Base-by-base conservation (phyloP, 441 rosid species). In the Adansonia rubrostipa region DNA sequence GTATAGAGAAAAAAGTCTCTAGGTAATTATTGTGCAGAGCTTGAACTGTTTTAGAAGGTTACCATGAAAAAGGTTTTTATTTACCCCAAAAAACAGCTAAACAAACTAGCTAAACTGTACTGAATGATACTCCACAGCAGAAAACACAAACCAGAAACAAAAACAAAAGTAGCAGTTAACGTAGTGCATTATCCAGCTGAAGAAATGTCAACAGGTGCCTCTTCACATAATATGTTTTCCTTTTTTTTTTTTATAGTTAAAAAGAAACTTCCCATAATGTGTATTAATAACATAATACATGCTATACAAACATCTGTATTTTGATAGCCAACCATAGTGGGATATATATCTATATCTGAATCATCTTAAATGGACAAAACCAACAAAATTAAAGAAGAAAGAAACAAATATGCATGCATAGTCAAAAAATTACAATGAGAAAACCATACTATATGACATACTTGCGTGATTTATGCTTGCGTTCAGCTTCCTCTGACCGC, bases 401-500 rank as follows among this genome's bases (percentile, higher is more conserved):
- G 20, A 36, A 42, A 15, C 4, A 17, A 36, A 36, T 17, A 72
- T 36, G 75, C 64, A 72, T 57, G 75, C 75, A 36, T 56, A 72
- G 28, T 6, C 50, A 54, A n/a, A 51, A 22, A 56, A 36, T 36
- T 64, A 54, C 22, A 3, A 68, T 36, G 47, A 54, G 51, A 72
- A 72, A 71, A 53, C 28, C 24, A 53, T 33, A 24, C 57, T 11
- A 74, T 66, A 77, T 76, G 0, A 83, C 92, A 81, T 88, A 97
- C 99, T 93, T 93, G 86, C 98, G 96, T 72, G 92, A 83, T 80
- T 94, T 95, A 71, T 58, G 82, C 89, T 91, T 94, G 82, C 93
- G 96, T 63, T 92, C 97, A 86, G 98, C 98, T 88, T 97, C 99
- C 87, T 85, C 98, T 20, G 98, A 94, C 78, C 86, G 92, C 98